phyloP scores from a whole-genome alignment of 768 basidiomycete genomes.

The Boletus reticulatus region DNA sequence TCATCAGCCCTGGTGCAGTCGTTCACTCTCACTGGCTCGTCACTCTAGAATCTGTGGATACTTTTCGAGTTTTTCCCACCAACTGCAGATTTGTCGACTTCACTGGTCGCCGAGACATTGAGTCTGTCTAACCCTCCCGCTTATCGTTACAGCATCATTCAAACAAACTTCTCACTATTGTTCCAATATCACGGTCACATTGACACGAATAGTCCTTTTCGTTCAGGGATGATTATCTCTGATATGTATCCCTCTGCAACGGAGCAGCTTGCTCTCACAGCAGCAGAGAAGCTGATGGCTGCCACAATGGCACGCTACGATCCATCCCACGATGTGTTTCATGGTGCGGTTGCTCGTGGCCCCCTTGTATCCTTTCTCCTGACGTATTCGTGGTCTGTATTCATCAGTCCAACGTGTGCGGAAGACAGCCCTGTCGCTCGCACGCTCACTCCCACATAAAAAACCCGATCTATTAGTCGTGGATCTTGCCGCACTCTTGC shows the following conservation, averaged over 20 bases:
- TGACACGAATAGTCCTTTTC: neutral
- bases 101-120: too few relatives aligned
- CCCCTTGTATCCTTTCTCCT: neutral
- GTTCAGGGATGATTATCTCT: neutral
- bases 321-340: slow-evolving; percentile 76
- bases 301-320: slow-evolving; percentile 76
- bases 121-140: too few relatives aligned
- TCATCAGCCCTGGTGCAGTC: too few relatives aligned
- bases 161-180: too few relatives aligned
- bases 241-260: slow-evolving; percentile 45
- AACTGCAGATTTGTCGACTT: too few relatives aligned
- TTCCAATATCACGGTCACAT: too few relatives aligned
- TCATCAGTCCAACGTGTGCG: slow-evolving; percentile 78
- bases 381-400: neutral
- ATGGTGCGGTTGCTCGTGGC: slow-evolving; percentile 49
- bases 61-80: too few relatives aligned
- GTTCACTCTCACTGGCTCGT: too few relatives aligned
- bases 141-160: too few relatives aligned
- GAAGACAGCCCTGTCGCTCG: slow-evolving; percentile 70
- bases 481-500: slow-evolving; percentile 85
- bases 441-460: slow-evolving; percentile 41
- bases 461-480: slow-evolving; percentile 71
- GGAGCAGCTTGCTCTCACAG: slow-evolving; percentile 51
- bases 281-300: slow-evolving; percentile 67
- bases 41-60: too few relatives aligned